Evolutionary conservation across 441 rosid genomes (phyloP).

Genomic region (Flueggea neowawraea): DNA sequence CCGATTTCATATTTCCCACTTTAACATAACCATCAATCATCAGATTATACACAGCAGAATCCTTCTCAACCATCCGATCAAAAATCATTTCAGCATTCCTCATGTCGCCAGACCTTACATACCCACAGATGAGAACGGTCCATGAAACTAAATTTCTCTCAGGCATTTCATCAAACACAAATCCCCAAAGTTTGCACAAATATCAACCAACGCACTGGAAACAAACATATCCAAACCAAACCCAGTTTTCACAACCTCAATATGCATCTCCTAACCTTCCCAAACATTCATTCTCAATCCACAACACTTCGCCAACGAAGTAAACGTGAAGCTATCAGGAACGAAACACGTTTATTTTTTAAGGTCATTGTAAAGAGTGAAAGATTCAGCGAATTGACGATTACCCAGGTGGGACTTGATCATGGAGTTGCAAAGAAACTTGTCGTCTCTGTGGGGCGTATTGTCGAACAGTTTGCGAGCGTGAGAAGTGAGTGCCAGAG

Average conservation of each 20-base stretch:
- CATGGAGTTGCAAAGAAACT: slow-evolving; percentile 66
- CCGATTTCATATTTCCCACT: slow-evolving; percentile 36
- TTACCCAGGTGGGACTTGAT: slow-evolving; percentile 47
- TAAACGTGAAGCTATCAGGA: slow-evolving; percentile 64
- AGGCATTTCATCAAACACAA: slow-evolving; percentile 78
- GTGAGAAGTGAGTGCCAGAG: slow-evolving; percentile 26
- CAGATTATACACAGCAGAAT: slow-evolving; percentile 48
- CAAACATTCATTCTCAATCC: slow-evolving; percentile 27
- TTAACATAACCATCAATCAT: slow-evolving; percentile 52
- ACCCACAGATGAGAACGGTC: slow-evolving; percentile 70
- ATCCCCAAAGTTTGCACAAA: slow-evolving; percentile 68
- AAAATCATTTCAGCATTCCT: slow-evolving; percentile 40
- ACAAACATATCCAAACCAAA: slow-evolving; percentile 59
- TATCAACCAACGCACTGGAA: slow-evolving; percentile 69
- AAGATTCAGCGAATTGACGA: slow-evolving; percentile 35
- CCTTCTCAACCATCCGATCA: slow-evolving; percentile 44
- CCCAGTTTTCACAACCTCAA: slow-evolving; percentile 53
- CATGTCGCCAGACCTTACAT: slow-evolving; percentile 44
- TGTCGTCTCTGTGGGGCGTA: slow-evolving; percentile 45
- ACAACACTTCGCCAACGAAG: slow-evolving; percentile 52
- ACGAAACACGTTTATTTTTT: slow-evolving; percentile 36
- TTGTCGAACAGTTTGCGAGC: slow-evolving; percentile 59
- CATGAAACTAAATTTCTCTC: slow-evolving; percentile 64
- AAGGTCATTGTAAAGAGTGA: slow-evolving; percentile 49
- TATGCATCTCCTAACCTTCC: slow-evolving; percentile 59